A percentile compares a stretch with the other conserved stretches of the same genome.
Conservation (phyloP, 164 flowering plant genomes). For the Chimonanthus salicifolius region DNA sequence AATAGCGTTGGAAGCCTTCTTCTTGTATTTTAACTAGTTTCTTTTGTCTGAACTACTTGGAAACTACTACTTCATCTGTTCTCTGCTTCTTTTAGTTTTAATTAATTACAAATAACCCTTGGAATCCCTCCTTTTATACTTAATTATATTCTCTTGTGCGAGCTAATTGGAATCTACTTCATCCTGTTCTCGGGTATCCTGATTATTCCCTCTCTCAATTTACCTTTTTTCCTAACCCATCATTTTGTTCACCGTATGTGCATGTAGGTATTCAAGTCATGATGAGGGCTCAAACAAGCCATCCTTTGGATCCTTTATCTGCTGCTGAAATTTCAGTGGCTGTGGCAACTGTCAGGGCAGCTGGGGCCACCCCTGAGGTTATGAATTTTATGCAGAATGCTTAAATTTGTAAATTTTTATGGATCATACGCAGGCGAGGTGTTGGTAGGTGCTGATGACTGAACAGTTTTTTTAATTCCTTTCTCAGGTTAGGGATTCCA, state of each 20-base stretch:
- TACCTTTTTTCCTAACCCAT: background rate
- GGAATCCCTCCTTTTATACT: too few species aligned
- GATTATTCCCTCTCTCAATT: background rate
- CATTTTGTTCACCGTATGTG: slow-evolving; percentile 6
- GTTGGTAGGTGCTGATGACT: background rate
- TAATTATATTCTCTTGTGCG: too few species aligned
- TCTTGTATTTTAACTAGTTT: background rate
- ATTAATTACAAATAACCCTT: too few species aligned
- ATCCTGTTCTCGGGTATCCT: too few species aligned
- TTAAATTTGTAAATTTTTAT: background rate
- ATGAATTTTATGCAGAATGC: background rate
- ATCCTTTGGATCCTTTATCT: slow-evolving; percentile 88
- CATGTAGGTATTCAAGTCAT: slow-evolving; percentile 45
- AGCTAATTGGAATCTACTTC: too few species aligned
- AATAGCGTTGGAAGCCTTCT: background rate
- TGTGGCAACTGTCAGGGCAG: slow-evolving; percentile 89
- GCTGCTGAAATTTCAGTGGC: slow-evolving; percentile 90
- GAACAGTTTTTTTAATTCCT: too few species aligned
- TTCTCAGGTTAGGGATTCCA: slow-evolving; percentile 79
- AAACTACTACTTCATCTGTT: too few species aligned
- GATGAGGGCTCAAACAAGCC: slow-evolving; percentile 65
- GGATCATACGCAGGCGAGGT: background rate
- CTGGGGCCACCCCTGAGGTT: slow-evolving; percentile 98
- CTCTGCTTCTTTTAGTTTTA: too few species aligned
- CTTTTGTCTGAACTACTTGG: background rate